Conservation (phyloP, 2,329 filamentous ascomycete genomes). For the Helminthosporium solani region DNA sequence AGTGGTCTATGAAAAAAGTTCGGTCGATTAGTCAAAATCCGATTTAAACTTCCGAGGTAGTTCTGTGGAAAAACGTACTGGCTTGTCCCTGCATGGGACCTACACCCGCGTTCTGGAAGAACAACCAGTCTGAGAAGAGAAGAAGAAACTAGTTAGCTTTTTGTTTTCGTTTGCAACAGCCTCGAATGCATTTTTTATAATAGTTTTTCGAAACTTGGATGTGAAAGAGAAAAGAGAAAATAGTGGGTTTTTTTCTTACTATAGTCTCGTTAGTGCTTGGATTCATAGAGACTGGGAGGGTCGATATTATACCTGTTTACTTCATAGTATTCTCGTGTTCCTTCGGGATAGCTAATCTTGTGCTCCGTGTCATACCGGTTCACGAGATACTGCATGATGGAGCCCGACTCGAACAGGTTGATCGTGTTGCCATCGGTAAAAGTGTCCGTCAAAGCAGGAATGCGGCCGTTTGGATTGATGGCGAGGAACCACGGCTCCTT, state of each 20-base stretch:
- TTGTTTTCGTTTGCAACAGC: not conserved
- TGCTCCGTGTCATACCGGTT: constrained; percentile 78
- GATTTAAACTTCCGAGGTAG: not conserved
- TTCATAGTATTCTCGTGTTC: constrained; percentile 74
- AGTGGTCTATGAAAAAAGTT: constrained; percentile 67
- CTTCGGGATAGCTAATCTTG: constrained; percentile 77
- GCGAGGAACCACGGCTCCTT: constrained; percentile 85
- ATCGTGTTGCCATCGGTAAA: constrained; percentile 72
- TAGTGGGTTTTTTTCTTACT: constrained; percentile 1
- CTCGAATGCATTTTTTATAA: no score
- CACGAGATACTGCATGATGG: constrained; percentile 81
- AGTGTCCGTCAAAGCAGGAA: constrained; percentile 79
- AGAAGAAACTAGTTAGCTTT: not conserved
- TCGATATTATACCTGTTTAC: constrained; percentile 54
- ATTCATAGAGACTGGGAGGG: not conserved
- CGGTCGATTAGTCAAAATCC: not conserved
- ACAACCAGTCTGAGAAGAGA: constrained; percentile 55
- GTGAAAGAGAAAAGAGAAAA: not conserved
- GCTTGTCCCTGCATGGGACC: constrained; percentile 82
- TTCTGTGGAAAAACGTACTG: constrained; percentile 30
- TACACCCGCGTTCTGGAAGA: constrained; percentile 72
- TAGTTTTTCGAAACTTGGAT: no score
- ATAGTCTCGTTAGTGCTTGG: not conserved
- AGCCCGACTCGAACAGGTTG: constrained; percentile 77
- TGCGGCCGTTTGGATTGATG: constrained; percentile 92